Percentiles rank a stretch among this genome's conserved stretches.
These are phyloP conservation scores for Polygonum maritimum DNA, from an alignment of 148 eudicot genomes.

Conservation along the genomic window DNA sequence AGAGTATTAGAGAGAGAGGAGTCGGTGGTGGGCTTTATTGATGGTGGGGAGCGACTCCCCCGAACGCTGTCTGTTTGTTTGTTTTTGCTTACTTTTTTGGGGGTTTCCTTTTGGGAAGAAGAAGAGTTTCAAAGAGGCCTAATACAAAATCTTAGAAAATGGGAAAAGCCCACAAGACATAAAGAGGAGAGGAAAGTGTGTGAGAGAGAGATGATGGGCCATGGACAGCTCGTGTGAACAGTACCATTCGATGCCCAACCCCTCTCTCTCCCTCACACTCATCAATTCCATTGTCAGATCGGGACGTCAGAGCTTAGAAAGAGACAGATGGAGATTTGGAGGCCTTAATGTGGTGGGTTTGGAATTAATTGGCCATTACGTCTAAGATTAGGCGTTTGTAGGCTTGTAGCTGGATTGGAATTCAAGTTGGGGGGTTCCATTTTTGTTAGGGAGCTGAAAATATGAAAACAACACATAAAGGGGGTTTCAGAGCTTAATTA, in stretches of 20 bases:
- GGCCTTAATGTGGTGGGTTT: too few species aligned
- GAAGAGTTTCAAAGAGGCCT: neutral
- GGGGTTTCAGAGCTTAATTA: neutral
- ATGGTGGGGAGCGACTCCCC: conserved; percentile 7
- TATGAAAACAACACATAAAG: neutral
- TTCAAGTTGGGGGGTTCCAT: too few species aligned
- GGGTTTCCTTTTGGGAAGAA: neutral
- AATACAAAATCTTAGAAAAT: neutral
- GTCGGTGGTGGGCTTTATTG: conserved; percentile 7
- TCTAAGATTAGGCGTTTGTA: too few species aligned
- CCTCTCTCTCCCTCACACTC: neutral
- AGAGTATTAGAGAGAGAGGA: neutral
- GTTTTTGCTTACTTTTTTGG: neutral
- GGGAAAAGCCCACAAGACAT: neutral
- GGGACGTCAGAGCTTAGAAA: conserved; percentile 3
- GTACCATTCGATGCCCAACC: neutral
- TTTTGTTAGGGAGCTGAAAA: too few species aligned
- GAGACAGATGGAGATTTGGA: neutral
- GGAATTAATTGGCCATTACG: too few species aligned
- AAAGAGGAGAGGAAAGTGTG: conserved; percentile 1
- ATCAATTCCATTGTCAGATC: conserved; percentile 17
- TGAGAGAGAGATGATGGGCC: conserved; percentile 34
- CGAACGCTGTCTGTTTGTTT: neutral
- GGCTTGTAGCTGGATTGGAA: too few species aligned
- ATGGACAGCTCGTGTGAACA: conserved; percentile 30